phyloP scores from a whole-genome alignment of 2,329 filamentous ascomycete genomes.

The Diaporthe caulivora region DNA sequence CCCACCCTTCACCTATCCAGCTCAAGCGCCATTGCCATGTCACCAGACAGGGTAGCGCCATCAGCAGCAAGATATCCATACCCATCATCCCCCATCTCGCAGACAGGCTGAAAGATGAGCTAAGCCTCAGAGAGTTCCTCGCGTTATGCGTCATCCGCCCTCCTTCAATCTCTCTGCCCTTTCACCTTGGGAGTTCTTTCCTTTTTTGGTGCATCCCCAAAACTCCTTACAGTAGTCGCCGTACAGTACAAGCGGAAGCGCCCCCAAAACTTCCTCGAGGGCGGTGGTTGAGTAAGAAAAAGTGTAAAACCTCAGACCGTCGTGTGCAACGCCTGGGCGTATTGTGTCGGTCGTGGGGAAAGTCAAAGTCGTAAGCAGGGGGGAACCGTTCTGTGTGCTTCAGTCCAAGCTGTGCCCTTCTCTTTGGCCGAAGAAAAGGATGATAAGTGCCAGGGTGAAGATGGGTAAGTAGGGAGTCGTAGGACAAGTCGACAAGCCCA shows the following conservation, averaged over 20 bases:
- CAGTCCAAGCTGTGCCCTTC: background rate
- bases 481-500: background rate
- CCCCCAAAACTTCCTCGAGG: background rate
- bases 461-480: background rate
- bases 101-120: background rate
- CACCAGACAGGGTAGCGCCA: background rate
- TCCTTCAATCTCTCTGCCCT: no score
- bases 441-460: background rate
- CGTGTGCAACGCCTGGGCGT: conserved; percentile 22
- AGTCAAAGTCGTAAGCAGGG: conserved; percentile 4
- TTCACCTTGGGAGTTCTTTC: background rate
- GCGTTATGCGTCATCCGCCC: background rate
- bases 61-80: background rate
- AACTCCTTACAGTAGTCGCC: conserved; percentile 23
- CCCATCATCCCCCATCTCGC: background rate
- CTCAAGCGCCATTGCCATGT: background rate
- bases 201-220: conserved; percentile 1
- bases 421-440: background rate
- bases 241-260: background rate
- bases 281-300: background rate
- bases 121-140: background rate
- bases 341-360: background rate
- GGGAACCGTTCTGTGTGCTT: background rate
- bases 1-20: background rate
- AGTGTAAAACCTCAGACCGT: conserved; percentile 12